These are phyloP conservation scores for Jackrogersella minutella DNA, from an alignment of 495 filamentous ascomycete genomes.

Conservation along the genomic window DNA sequence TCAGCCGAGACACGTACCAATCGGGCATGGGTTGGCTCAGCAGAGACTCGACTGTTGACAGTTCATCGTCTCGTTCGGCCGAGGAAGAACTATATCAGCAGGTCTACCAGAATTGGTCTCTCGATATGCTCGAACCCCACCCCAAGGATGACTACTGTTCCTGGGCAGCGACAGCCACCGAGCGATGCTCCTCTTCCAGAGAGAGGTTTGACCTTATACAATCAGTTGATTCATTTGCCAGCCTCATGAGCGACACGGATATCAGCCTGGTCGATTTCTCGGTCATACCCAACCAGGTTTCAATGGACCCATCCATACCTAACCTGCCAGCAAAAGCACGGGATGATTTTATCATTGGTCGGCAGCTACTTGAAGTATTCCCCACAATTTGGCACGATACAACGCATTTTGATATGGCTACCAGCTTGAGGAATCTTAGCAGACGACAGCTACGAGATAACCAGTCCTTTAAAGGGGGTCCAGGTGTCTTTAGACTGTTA, in stretches of 20 bases:
- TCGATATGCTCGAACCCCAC: constrained; percentile 60
- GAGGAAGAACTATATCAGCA: constrained; percentile 65
- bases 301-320: constrained; percentile 69
- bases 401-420: constrained; percentile 37
- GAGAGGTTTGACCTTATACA: constrained; percentile 42
- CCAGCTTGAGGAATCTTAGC: constrained; percentile 48
- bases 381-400: constrained; percentile 40
- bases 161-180: constrained; percentile 43
- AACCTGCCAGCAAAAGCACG: constrained; percentile 64
- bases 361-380: constrained; percentile 65
- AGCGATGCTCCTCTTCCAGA: constrained; percentile 3
- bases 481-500: constrained; percentile 24
- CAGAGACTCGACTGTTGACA: constrained; percentile 56
- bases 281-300: constrained; percentile 46
- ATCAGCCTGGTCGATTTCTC: constrained; percentile 43
- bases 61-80: constrained; percentile 26
- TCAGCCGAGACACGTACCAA: constrained; percentile 82
- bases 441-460: constrained; percentile 40
- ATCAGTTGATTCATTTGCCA: constrained; percentile 45
- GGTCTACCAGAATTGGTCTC: constrained; percentile 64
- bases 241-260: constrained; percentile 62
- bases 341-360: constrained; percentile 70
- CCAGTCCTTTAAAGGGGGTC: not conserved
- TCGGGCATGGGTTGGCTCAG: constrained; percentile 79
- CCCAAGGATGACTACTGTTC: constrained; percentile 43